Evolutionary conservation across 768 basidiomycete genomes (phyloP).

Genomic region (Suillus discolor): DNA sequence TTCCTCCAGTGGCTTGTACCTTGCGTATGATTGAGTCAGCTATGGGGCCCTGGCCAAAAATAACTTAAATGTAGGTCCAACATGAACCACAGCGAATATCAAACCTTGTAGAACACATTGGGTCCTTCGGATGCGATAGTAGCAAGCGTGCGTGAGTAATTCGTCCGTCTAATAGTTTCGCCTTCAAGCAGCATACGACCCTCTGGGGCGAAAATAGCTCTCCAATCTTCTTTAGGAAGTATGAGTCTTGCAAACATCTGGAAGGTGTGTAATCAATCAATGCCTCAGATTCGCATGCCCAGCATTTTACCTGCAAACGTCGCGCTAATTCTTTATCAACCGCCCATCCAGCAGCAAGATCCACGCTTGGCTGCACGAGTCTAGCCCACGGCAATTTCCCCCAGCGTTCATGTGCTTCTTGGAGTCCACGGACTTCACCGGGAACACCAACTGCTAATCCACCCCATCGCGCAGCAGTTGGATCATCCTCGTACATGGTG

Average conservation of each 20-base stretch:
- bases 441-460: constrained; percentile 91
- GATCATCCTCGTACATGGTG: constrained; percentile 72
- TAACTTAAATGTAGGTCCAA: constrained; percentile 18
- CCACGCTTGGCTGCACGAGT: constrained; percentile 73
- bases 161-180: constrained; percentile 68
- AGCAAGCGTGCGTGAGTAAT: constrained; percentile 76
- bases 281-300: constrained; percentile 3
- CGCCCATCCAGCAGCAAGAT: constrained; percentile 78
- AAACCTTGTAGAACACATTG: constrained; percentile 79
- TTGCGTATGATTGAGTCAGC: constrained; percentile 79
- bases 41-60: constrained; percentile 63
- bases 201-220: constrained; percentile 76
- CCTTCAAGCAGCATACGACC: constrained; percentile 75
- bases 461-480: constrained; percentile 61
- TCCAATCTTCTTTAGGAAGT: constrained; percentile 73
- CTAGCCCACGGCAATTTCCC: constrained; percentile 78
- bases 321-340: constrained; percentile 77
- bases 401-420: constrained; percentile 82
- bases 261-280: constrained; percentile 9
- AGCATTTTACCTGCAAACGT: constrained; percentile 61
- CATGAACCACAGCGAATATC: constrained; percentile 18
- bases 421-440: constrained; percentile 86
- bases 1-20: constrained; percentile 71
- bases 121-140: constrained; percentile 77
- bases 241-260: constrained; percentile 57